A percentile compares a stretch with the other conserved stretches of the same genome.
Conservation (phyloP, 331 rosid species). For the Erythrophleum ivorense region DNA sequence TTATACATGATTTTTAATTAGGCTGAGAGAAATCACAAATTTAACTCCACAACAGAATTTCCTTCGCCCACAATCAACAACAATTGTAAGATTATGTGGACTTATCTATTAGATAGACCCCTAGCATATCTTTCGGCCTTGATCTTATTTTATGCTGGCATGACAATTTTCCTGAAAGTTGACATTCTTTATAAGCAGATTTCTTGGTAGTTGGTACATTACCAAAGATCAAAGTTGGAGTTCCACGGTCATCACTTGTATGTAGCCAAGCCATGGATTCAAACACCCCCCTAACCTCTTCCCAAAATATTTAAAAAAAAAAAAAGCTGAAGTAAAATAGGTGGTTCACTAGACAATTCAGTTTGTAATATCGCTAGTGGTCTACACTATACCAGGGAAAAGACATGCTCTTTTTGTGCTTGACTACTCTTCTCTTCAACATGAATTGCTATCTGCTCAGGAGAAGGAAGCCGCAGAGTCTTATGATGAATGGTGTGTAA, state of each 20-base stretch:
- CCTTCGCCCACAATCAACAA: not conserved
- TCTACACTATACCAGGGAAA: conserved; percentile 23
- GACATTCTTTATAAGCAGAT: conserved; percentile 18
- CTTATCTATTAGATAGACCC: conserved; percentile 12
- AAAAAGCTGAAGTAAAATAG: not conserved
- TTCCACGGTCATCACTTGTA: conserved; percentile 32
- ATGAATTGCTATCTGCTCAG: conserved; percentile 54
- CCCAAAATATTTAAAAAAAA: not conserved
- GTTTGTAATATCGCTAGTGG: conserved; percentile 2
- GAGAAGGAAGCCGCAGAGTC: conserved; percentile 76
- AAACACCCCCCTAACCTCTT: not conserved
- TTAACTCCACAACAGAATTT: not conserved
- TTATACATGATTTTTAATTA: conserved; percentile 23
- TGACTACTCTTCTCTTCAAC: conserved; percentile 30
- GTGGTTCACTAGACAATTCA: conserved; percentile 23
- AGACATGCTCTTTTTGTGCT: not conserved
- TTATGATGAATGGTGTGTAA: conserved; percentile 68
- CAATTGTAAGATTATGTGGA: conserved; percentile 18
- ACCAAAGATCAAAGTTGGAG: conserved; percentile 4
- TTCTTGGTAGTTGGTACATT: not conserved
- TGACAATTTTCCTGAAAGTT: conserved; percentile 17
- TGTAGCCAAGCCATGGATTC: conserved; percentile 20
- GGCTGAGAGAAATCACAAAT: conserved; percentile 2
- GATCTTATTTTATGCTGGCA: conserved; percentile 4
- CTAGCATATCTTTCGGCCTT: conserved; percentile 1